phyloP scores from a whole-genome alignment of 2,329 filamentous ascomycete species.

The Paramyrothecium roridum region DNA sequence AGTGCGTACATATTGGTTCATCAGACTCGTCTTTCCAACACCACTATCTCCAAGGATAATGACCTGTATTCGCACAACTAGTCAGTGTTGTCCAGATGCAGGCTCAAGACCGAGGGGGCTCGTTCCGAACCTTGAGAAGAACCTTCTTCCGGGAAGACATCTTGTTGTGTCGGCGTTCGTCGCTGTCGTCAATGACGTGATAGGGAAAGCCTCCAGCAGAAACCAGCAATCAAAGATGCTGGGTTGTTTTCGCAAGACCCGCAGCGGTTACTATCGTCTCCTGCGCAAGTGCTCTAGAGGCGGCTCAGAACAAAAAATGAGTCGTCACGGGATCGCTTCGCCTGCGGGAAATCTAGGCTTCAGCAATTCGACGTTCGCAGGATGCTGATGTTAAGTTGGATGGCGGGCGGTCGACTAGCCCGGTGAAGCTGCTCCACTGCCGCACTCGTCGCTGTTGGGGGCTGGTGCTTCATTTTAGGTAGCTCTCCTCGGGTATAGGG shows the following conservation, averaged over 20 bases:
- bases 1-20: constrained; percentile 98
- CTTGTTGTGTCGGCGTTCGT: constrained; percentile 25
- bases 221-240: not conserved
- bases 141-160: constrained; percentile 90
- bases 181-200: constrained; percentile 26
- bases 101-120: not conserved
- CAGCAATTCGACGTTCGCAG: not conserved
- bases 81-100: constrained; percentile 9
- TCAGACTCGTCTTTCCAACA: constrained; percentile 98
- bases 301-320: not conserved
- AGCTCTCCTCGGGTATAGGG: not conserved
- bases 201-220: constrained; percentile 11
- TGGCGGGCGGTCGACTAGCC: not conserved
- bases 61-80: constrained; percentile 56
- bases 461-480: not conserved
- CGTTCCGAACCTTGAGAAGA: constrained; percentile 68
- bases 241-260: not conserved
- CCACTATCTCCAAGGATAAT: constrained; percentile 99
- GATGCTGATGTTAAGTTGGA: not conserved
- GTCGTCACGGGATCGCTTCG: not conserved
- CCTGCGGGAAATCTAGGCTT: not conserved
- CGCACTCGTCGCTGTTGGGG: not conserved
- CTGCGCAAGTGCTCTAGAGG: not conserved
- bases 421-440: not conserved
- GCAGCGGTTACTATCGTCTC: not conserved